A percentile compares a stretch with the other conserved stretches of the same genome.
phyloP scores from a whole-genome alignment of 768 basidiomycete genomes.

The Rubroboletus satanas region DNA sequence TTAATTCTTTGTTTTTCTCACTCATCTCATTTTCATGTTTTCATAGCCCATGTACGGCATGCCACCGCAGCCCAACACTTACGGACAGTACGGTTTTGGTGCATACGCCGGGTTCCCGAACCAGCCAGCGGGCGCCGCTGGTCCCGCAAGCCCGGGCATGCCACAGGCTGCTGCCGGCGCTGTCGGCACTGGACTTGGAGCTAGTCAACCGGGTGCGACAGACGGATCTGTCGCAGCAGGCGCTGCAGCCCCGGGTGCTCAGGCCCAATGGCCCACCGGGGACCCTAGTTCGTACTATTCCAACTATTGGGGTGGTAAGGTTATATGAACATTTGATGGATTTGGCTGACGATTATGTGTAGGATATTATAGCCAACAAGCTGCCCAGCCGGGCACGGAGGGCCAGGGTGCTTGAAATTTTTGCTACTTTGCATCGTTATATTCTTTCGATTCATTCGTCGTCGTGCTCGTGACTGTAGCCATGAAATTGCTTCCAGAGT shows the following conservation, averaged over 20 bases:
- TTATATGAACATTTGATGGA: background rate
- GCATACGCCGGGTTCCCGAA: constrained; percentile 70
- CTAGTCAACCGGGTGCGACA: constrained; percentile 52
- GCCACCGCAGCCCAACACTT: constrained; percentile 77
- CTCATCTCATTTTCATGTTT: background rate
- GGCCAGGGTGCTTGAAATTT: constrained; percentile 40
- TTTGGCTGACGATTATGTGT: constrained; percentile 14
- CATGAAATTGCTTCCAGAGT: constrained; percentile 23
- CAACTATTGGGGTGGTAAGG: constrained; percentile 80
- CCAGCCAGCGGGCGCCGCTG: constrained; percentile 50
- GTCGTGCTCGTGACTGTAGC: constrained; percentile 33
- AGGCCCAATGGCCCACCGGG: constrained; percentile 73
- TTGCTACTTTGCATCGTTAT: constrained; percentile 24
- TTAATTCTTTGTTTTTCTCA: background rate
- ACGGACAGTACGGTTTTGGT: constrained; percentile 72
- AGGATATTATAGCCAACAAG: constrained; percentile 85
- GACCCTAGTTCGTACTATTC: constrained; percentile 75
- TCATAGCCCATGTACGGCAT: constrained; percentile 84
- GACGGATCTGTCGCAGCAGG: constrained; percentile 47
- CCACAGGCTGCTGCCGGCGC: constrained; percentile 57
- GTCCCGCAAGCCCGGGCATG: constrained; percentile 39
- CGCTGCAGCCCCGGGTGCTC: constrained; percentile 54
- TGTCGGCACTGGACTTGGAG: constrained; percentile 53
- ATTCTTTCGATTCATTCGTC: constrained; percentile 23
- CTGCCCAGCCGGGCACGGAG: constrained; percentile 53